A percentile compares a stretch with the other conserved stretches of the same genome.
Conservation (phyloP, 164 flowering plant genomes). For the Dillenia suffruticosa region DNA sequence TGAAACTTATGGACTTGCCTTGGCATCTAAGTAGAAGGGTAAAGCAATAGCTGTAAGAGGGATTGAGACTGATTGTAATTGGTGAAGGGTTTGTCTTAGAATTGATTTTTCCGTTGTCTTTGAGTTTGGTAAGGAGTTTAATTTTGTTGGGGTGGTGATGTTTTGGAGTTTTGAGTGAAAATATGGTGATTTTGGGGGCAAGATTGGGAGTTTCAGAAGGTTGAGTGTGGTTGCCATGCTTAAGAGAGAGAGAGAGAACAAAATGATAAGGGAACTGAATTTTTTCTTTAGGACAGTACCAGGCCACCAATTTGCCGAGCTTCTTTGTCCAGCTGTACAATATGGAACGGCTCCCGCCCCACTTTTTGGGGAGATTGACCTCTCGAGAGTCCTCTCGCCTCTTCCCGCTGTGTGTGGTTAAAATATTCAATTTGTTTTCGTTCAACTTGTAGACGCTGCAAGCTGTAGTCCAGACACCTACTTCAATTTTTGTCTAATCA, state of each 20-base stretch:
- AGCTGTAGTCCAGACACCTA: too few species aligned
- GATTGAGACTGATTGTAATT: conserved; percentile 33
- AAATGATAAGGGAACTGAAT: too few species aligned
- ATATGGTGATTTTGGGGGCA: conserved; percentile 17
- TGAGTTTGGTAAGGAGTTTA: conserved; percentile 2
- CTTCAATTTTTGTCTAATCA: too few species aligned
- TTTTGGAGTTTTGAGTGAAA: conserved; percentile 15
- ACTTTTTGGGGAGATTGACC: too few species aligned
- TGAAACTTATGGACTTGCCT: conserved; percentile 25
- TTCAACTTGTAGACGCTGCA: too few species aligned
- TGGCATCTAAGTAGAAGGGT: conserved; percentile 50
- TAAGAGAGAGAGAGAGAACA: background rate
- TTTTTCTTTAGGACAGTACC: too few species aligned
- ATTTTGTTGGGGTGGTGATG: conserved; percentile 15
- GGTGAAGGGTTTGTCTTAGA: conserved; percentile 13
- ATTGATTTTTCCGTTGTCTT: conserved; percentile 12
- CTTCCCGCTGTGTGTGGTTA: too few species aligned
- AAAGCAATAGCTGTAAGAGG: conserved; percentile 54
- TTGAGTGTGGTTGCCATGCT: conserved; percentile 44
- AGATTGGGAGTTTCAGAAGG: conserved; percentile 20
- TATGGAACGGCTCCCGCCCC: too few species aligned
- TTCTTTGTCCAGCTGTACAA: too few species aligned
- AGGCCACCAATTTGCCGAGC: too few species aligned
- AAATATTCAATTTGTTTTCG: too few species aligned
- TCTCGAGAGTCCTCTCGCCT: too few species aligned